Percentiles rank a stretch among this genome's conserved stretches.
These are phyloP conservation scores for Annulohypoxylon moriforme DNA, from an alignment of 495 filamentous ascomycete genomes.

Conservation along the genomic window DNA sequence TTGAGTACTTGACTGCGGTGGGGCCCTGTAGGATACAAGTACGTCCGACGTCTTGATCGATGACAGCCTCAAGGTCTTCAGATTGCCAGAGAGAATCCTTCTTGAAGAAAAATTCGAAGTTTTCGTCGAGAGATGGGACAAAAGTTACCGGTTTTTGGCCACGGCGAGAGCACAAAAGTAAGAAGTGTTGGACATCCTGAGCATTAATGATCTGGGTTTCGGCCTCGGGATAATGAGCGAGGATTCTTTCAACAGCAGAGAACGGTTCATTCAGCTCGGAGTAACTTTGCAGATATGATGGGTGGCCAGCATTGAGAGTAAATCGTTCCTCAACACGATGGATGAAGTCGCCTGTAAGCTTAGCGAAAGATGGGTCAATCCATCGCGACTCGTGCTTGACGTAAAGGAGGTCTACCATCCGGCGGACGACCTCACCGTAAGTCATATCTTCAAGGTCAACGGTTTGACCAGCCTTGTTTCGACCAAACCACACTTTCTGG, in stretches of 20 bases:
- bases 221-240: slow-evolving; percentile 85
- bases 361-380: slow-evolving; percentile 88
- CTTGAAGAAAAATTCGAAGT: slow-evolving; percentile 99
- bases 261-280: slow-evolving; percentile 87
- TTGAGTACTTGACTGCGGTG: slow-evolving; percentile 91
- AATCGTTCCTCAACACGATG: slow-evolving; percentile 96
- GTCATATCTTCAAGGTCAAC: slow-evolving; percentile 99
- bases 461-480: slow-evolving; percentile 82
- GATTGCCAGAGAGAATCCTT: slow-evolving; percentile 99
- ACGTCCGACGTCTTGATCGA: slow-evolving; percentile 92
- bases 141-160: slow-evolving; percentile 98
- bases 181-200: slow-evolving; percentile 96
- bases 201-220: slow-evolving; percentile 94
- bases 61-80: slow-evolving; percentile 94
- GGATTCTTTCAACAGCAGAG: slow-evolving; percentile 76
- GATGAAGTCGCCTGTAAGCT: slow-evolving; percentile 92
- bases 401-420: slow-evolving; percentile 97
- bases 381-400: slow-evolving; percentile 92
- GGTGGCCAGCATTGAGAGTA: slow-evolving; percentile 69
- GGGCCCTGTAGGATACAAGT: slow-evolving; percentile 97
- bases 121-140: slow-evolving; percentile 91
- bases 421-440: slow-evolving; percentile 88
- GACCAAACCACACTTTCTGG: slow-evolving; percentile 98
- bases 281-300: slow-evolving; percentile 86
- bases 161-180: slow-evolving; percentile 89